Conservation (phyloP, 2,329 filamentous ascomycete genomes). For the Sclerotinia spermophila region DNA sequence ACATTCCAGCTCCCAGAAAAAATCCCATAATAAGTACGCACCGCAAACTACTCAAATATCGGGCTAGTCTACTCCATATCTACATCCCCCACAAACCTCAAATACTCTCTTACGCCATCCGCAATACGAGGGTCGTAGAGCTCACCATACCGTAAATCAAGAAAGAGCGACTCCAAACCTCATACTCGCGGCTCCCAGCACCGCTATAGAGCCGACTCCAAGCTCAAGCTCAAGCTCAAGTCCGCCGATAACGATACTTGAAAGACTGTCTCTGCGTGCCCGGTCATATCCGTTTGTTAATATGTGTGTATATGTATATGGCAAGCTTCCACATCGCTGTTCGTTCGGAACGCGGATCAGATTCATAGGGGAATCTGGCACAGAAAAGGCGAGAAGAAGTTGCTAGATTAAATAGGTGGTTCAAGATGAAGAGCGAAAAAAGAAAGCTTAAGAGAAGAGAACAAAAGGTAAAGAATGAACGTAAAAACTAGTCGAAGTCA, state of each 20-base stretch:
- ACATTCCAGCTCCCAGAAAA: background rate
- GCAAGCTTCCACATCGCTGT: background rate
- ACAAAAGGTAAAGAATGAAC: background rate
- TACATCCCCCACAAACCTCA: fast-evolving
- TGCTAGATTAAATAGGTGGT: too few species aligned
- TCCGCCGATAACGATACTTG: background rate
- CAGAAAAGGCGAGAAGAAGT: background rate
- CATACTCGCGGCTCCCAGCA: background rate
- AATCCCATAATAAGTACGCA: background rate
- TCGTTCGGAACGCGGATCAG: background rate
- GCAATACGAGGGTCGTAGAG: background rate
- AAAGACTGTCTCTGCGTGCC: background rate
- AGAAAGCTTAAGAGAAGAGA: background rate
- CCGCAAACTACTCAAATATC: background rate
- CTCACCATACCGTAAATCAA: background rate
- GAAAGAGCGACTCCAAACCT: background rate
- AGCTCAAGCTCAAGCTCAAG: background rate
- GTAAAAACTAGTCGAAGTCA: fast-evolving
- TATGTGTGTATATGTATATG: background rate
- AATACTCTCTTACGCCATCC: background rate
- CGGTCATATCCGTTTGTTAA: background rate
- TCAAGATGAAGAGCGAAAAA: background rate
- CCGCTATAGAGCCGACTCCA: background rate
- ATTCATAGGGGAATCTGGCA: too few species aligned
- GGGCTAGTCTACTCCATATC: background rate